phyloP scores from a whole-genome alignment of 176 grass and related monocot genomes.

The Pontederia crassipes region DNA sequence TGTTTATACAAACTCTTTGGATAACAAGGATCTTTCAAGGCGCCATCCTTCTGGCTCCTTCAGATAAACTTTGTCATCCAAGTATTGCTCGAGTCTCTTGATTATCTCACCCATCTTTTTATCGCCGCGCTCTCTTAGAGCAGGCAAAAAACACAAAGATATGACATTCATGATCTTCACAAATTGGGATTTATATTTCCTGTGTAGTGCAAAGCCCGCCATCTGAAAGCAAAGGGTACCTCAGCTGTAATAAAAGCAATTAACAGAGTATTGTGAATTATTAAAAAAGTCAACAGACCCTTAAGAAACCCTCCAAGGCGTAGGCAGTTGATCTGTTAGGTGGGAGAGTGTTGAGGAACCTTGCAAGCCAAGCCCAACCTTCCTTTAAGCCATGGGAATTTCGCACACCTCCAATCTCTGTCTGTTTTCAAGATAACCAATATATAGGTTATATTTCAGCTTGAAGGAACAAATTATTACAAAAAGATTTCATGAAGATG shows the following conservation, averaged over 20 bases:
- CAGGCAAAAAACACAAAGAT: constrained; percentile 45
- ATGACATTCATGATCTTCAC: constrained; percentile 58
- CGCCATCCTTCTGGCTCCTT: constrained; percentile 67
- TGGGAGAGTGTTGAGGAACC: constrained; percentile 71
- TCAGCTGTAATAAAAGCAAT: constrained; percentile 7
- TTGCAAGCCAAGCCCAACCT: constrained; percentile 80
- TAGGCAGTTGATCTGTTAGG: constrained; percentile 49
- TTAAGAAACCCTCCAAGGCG: constrained; percentile 80
- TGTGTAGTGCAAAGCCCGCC: constrained; percentile 64
- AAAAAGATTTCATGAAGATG: no score
- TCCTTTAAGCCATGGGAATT: constrained; percentile 78
- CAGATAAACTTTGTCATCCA: constrained; percentile 43
- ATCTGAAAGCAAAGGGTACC: constrained; percentile 28
- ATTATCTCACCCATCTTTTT: constrained; percentile 33
- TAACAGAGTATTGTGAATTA: not conserved
- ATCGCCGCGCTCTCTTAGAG: constrained; percentile 48
- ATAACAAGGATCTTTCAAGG: constrained; percentile 43
- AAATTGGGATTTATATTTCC: constrained; percentile 65
- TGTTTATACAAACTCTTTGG: not conserved
- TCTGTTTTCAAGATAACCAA: constrained; percentile 31
- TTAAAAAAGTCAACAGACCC: constrained; percentile 21
- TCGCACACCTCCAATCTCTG: constrained; percentile 49
- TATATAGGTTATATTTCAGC: not conserved
- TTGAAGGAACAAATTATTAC: no score
- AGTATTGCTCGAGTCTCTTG: constrained; percentile 52